These are phyloP conservation scores for Hypoxylon sp. DNA, from an alignment of 2,329 filamentous ascomycete species.

Conservation along the genomic window DNA sequence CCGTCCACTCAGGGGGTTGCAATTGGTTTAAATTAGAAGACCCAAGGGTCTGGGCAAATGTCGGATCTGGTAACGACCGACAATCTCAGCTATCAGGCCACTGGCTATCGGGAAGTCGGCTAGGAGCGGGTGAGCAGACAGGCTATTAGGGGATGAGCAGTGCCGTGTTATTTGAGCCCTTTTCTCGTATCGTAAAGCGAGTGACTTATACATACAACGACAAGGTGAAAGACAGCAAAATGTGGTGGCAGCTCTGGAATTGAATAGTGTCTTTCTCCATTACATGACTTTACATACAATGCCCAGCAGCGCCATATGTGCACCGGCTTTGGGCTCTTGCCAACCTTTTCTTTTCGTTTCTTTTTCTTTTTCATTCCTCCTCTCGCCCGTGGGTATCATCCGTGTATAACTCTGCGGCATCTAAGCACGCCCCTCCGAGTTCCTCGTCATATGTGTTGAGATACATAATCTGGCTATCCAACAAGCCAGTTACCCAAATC, in stretches of 20 bases:
- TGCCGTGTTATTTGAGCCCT: too few relatives aligned
- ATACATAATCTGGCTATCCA: constrained; percentile 6
- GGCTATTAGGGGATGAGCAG: too few relatives aligned
- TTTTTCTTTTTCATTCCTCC: background rate
- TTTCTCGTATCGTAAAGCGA: too few relatives aligned
- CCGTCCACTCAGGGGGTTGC: constrained; percentile 9
- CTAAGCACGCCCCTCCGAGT: background rate
- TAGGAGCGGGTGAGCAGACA: too few relatives aligned
- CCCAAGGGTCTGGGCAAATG: constrained; percentile 13
- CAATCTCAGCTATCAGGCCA: constrained; percentile 5
- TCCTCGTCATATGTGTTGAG: constrained; percentile 9
- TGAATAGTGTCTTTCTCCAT: constrained; percentile 41
- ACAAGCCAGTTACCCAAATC: constrained; percentile 12
- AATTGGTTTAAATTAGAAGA: too few relatives aligned
- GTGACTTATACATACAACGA: too few relatives aligned
- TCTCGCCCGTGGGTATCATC: constrained; percentile 38
- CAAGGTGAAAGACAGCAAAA: background rate
- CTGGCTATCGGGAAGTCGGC: too few relatives aligned
- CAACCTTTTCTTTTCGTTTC: constrained; percentile 6
- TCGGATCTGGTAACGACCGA: constrained; percentile 7
- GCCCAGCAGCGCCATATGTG: constrained; percentile 20
- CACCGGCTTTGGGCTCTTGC: constrained; percentile 15
- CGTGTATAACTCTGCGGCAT: constrained; percentile 27
- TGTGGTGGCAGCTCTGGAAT: constrained; percentile 33
- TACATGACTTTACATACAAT: constrained; percentile 43